phyloP scores from a whole-genome alignment of 139 green algal species.

The Eudorina sp. region DNA sequence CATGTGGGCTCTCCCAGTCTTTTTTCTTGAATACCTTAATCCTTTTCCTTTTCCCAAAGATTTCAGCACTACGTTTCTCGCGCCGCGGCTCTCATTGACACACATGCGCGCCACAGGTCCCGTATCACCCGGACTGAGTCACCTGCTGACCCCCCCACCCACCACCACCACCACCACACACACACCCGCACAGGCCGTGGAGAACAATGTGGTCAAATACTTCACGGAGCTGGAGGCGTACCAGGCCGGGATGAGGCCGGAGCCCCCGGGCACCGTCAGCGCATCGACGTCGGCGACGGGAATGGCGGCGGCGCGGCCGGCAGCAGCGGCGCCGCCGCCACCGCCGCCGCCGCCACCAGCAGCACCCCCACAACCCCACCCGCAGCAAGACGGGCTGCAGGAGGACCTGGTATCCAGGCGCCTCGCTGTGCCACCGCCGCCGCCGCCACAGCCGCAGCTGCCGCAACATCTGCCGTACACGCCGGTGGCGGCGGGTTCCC shows the following conservation, averaged over 20 bases:
- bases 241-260: background rate
- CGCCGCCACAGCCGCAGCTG: background rate
- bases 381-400: background rate
- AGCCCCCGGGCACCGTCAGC: background rate
- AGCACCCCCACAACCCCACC: background rate
- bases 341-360: constrained; percentile 2
- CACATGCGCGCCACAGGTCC: too few species aligned
- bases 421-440: background rate
- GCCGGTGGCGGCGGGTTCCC: background rate
- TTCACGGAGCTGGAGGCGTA: constrained; percentile 39
- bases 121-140: too few species aligned
- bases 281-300: background rate
- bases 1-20: too few species aligned
- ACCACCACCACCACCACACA: too few species aligned
- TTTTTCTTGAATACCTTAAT: too few species aligned
- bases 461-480: too few species aligned
- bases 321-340: background rate
- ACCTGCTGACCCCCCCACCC: too few species aligned
- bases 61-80: too few species aligned
- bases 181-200: constrained; percentile 44
- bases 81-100: too few species aligned
- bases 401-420: background rate
- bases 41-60: too few species aligned
- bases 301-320: background rate
- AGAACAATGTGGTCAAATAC: constrained; percentile 49